Base-by-base conservation (phyloP, 2,329 filamentous ascomycete species). In the Sordariomycetes sp. region DNA sequence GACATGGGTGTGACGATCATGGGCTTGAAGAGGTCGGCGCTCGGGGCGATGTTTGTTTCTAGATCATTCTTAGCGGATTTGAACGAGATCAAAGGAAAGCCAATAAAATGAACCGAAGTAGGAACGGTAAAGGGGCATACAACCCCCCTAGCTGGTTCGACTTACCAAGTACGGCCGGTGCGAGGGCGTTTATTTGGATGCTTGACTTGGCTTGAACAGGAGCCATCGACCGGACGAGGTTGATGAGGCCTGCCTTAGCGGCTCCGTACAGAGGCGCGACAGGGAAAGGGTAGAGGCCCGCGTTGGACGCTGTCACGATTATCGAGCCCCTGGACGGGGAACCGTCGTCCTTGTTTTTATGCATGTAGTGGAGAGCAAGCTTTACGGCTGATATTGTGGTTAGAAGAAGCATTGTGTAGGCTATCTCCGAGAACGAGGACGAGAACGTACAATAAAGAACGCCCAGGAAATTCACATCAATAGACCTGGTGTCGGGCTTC, bases 221-320 rank as follows among this genome's bases (percentile, higher is more conserved):
- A 2, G 71, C 74, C 16, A 78, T 65, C 0, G 77, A 75, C n/a
- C 78, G 70, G 7, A 80, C 77, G 0, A 80, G 70, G 0, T 74
- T 75, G n/a, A 81, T 68, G 1, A 80, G 68, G 10, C 70, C 79
- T 53, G 71, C 67, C 61, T 81, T 81, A 14, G 74, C 71, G 3
- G 74, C 71, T 2, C 74, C 72, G 61, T 81, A 81, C 6, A 80
- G 62, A 0, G 79, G 79, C 1, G 76, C 75, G 2, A 75, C 71
- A 0, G 77, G 73, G 58, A 81, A 79, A 0, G 77, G 70, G 61
- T 81, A 81, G 1, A 81, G 55, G 0, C 78, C 79, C 1, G 76
- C 77, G 63, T 79, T 80, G 3, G 77, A 80, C 0, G 78, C 74
- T 0, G 79, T 81, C 68, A 77, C 80, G 55, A 81, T 71, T 50